These are phyloP conservation scores for Volvox africanus DNA, from an alignment of 139 green algal genomes.

Conservation along the genomic window DNA sequence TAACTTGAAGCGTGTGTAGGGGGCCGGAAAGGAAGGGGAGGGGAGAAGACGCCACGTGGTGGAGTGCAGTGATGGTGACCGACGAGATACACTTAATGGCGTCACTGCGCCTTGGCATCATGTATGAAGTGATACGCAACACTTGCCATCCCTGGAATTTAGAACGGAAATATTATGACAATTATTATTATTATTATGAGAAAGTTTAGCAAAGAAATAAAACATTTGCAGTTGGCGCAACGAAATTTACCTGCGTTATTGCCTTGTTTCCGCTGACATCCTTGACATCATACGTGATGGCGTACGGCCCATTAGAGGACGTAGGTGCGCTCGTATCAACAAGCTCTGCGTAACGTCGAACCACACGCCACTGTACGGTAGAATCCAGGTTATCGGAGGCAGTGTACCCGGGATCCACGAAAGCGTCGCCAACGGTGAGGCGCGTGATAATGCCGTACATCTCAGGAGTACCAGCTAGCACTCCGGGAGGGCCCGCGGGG, in stretches of 20 bases:
- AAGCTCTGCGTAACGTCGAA: conserved; percentile 33
- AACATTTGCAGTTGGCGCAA: no score
- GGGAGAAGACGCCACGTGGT: neutral
- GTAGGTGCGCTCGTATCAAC: conserved; percentile 51
- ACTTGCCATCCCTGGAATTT: no score
- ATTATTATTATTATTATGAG: no score
- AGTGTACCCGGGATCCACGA: conserved; percentile 38
- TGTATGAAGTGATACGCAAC: no score
- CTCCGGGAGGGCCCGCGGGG: neutral
- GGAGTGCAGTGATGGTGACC: no score
- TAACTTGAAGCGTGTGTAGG: neutral
- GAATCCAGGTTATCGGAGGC: conserved; percentile 48
- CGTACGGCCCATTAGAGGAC: conserved; percentile 36
- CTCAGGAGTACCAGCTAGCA: neutral
- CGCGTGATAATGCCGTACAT: conserved; percentile 45
- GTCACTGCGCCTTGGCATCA: no score
- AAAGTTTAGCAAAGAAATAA: no score
- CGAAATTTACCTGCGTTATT: neutral
- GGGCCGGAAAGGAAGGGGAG: neutral
- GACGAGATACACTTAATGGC: no score
- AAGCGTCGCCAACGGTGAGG: conserved; percentile 28
- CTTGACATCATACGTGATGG: conserved; percentile 58
- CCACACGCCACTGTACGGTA: neutral
- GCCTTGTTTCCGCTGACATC: conserved; percentile 57
- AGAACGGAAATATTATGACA: no score